Conservation (phyloP, 2,329 filamentous ascomycete genomes). For the Hypomyces rosellus region DNA sequence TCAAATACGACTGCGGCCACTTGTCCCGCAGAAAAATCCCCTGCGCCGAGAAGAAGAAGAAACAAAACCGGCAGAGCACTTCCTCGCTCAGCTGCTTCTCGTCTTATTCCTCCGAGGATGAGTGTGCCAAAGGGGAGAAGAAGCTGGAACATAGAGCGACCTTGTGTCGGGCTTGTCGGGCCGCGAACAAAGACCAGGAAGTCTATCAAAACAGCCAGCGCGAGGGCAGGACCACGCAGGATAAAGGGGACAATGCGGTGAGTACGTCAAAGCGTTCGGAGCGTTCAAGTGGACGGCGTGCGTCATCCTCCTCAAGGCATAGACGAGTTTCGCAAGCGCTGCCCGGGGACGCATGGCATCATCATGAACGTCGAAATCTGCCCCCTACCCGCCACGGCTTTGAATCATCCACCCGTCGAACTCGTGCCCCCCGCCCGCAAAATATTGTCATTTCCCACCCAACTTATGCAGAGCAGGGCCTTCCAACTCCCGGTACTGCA, state of each 20-base stretch:
- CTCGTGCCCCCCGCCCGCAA: too few relatives aligned
- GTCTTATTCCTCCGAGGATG: neutral
- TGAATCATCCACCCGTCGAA: too few relatives aligned
- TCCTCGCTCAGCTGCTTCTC: neutral
- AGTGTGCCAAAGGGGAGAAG: neutral
- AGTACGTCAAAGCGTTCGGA: neutral
- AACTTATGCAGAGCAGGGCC: too few relatives aligned
- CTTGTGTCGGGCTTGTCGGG: conserved; percentile 3
- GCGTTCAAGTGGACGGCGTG: too few relatives aligned
- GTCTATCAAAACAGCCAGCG: neutral
- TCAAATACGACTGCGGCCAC: conserved; percentile 18
- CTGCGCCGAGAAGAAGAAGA: neutral
- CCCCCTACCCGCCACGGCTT: too few relatives aligned
- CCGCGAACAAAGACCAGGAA: neutral
- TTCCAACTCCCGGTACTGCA: too few relatives aligned
- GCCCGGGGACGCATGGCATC: too few relatives aligned
- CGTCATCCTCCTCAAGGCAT: too few relatives aligned
- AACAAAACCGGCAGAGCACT: neutral
- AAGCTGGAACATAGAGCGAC: neutral
- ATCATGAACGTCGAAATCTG: too few relatives aligned
- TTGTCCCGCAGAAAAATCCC: conserved; percentile 8
- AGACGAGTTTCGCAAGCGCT: too few relatives aligned
- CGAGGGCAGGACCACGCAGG: neutral
- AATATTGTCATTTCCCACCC: too few relatives aligned
- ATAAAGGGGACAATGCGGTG: neutral